Evolutionary conservation across 345 rosid species (phyloP), one percentile per base, ranked within the genome.

Genomic region (Salix brachista): DNA sequence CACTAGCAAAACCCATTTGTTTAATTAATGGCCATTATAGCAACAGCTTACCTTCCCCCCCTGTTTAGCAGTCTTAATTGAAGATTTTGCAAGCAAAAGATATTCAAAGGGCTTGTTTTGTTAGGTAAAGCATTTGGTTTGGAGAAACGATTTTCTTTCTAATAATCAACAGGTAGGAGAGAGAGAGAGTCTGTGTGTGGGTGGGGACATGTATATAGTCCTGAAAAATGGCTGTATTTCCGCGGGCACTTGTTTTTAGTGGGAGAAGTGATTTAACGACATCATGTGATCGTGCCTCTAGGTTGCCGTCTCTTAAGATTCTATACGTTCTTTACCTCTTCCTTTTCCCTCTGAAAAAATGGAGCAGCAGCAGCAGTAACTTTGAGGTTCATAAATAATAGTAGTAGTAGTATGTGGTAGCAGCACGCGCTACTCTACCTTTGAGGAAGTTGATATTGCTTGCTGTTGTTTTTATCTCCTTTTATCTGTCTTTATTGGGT

Each of bases 281-380:
- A 39, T 84, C 90, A 89, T 86, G 87, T 85, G 86, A 85, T 71
- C 42, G 42, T 84, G 85, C 83, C 74, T 72, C 77, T 73, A 71
- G 56, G 36, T 78, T 75, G 72, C 79, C 74, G 62, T 65, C 79
- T 32, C 71, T 70, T 39, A 30, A 54, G 64, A 62, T 77, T 83
- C 73, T 82, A 69, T n/a, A 58, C 67, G 37, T 4, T 36, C 56
- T 62, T 56, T 62, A 77, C 70, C 67, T 65, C 46, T 50, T 62
- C 52, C 12, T 11, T 77, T 61, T 36, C 72, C 42, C 71, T 54
- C 67, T 37, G 36, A 39, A 71, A 69, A 72, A 32, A 36, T 67
- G 41, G 4, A 44, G 61, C 16, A n/a, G 72, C 42, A 50, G 65
- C 68, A 42, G 19, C 68, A 4, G 18, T 42, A 39, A 26, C n/a